Evolutionary conservation across 371 early-diverging fungal genomes (phyloP).

Genomic region (Mucor plumbeus): DNA sequence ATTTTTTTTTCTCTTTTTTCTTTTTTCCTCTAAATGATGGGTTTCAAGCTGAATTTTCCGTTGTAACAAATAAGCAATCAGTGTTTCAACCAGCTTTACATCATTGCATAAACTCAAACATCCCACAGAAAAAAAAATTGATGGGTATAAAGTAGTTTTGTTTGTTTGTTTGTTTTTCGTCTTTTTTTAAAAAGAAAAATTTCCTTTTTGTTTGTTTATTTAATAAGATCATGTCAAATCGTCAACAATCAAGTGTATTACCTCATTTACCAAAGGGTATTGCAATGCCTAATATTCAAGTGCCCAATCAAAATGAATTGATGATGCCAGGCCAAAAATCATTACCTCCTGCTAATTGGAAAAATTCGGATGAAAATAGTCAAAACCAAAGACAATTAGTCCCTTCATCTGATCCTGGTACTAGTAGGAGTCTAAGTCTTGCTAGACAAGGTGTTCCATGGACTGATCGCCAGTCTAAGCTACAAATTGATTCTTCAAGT

Average conservation of each 20-base stretch:
- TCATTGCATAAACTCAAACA: constrained; percentile 10
- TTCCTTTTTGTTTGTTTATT: constrained; percentile 12
- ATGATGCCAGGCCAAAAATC: constrained; percentile 33
- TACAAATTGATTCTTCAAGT: constrained; percentile 17
- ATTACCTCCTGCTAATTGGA: constrained; percentile 20
- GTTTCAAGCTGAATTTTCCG: constrained; percentile 20
- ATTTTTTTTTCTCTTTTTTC: neutral
- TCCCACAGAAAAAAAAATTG: neutral
- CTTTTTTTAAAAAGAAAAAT: neutral
- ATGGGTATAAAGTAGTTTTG: neutral
- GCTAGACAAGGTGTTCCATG: constrained; percentile 30
- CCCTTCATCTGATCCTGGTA: constrained; percentile 18
- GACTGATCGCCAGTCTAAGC: constrained; percentile 29
- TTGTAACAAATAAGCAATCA: constrained; percentile 7
- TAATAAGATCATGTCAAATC: constrained; percentile 9
- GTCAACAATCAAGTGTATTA: constrained; percentile 25
- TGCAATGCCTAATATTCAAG: constrained; percentile 29
- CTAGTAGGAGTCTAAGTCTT: neutral
- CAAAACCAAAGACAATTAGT: constrained; percentile 11
- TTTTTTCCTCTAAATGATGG: neutral
- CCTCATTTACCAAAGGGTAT: constrained; percentile 49
- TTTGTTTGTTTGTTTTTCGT: constrained; percentile 12
- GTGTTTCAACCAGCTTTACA: constrained; percentile 5
- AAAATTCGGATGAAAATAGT: neutral
- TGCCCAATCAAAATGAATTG: neutral